Base-by-base conservation (phyloP, 805 yeast genomes). In the Cyberlindnera nakhonratchasimensis region DNA sequence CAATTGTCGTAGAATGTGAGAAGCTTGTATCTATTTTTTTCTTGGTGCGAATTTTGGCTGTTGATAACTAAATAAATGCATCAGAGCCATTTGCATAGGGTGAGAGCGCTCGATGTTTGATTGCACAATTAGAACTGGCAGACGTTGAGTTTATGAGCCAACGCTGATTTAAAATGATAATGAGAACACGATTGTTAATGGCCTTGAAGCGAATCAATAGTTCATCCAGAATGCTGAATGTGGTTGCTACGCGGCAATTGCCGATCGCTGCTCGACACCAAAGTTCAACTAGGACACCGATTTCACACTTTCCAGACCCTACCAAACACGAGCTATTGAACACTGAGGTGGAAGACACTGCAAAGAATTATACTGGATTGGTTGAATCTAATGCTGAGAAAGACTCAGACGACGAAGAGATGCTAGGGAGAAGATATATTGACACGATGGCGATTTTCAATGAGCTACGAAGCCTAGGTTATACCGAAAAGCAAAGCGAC, bases 401-500 rank as follows among this genome's bases (percentile, higher is more conserved):
- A 14, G 37, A 24, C 11, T 16, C 22, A 18, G 37, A 29, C 8
- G 29, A n/a, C n/a, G n/a, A n/a, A n/a, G n/a, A n/a, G n/a, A n/a
- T n/a, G n/a, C n/a, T n/a, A n/a, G 36, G 36, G 16, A 12, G 36
- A 14, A 14, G 26, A 33, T 57, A 62, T 38, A 70, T 88, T 37
- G 86, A 87, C 35, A 82, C 90, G 1, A 79, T 80, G 60, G 68
- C 65, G 29, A 75, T 84, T 0, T 82, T 69, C 54, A 68, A 72
- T 17, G 72, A 74, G 39, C 69, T 87, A 16, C 59, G 59, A 14
- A 56, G 59, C 0, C 67, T 83, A 2, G 89, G 88, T 2, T 82
- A 82, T 56, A 75, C 77, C 1, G 71, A 72, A 1, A 62, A 62
- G 4, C 91, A 87, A 59, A 71, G 88, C 11, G 81, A 77, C 37